Conservation (phyloP, 1,284 basidiomycete species). For the Pisolithus thermaeus region DNA sequence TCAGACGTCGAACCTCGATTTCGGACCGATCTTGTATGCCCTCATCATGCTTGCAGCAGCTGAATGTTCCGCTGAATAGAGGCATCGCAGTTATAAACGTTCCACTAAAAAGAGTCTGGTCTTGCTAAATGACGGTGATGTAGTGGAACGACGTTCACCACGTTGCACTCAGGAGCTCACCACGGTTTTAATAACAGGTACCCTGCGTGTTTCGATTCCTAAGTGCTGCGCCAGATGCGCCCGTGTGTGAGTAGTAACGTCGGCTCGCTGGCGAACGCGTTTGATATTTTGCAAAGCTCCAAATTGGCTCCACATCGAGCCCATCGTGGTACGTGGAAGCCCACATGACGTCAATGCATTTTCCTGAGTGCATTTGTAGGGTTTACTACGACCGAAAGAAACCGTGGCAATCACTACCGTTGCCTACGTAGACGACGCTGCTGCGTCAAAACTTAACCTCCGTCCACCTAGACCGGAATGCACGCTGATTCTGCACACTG, state of each 20-base stretch:
- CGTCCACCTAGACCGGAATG: conserved; percentile 39
- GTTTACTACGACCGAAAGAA: conserved; percentile 56
- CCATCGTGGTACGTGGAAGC: conserved; percentile 40
- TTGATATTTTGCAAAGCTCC: conserved; percentile 40
- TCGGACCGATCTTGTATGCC: conserved; percentile 54
- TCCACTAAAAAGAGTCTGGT: conserved; percentile 20
- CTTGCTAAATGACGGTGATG: conserved; percentile 38
- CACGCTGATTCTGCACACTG: conserved; percentile 63
- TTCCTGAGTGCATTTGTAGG: conserved; percentile 34
- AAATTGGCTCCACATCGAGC: conserved; percentile 54
- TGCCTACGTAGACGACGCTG: conserved; percentile 40
- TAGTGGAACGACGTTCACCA: conserved; percentile 9
- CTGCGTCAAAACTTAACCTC: conserved; percentile 50
- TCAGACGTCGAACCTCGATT: conserved; percentile 42
- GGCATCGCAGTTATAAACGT: conserved; percentile 31
- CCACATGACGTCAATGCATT: background rate
- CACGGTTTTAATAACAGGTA: conserved; percentile 35
- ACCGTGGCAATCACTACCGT: conserved; percentile 41
- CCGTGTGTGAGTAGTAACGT: conserved; percentile 41
- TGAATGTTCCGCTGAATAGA: background rate
- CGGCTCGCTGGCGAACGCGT: background rate
- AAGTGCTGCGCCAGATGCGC: conserved; percentile 36
- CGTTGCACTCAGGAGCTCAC: background rate
- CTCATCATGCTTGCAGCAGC: conserved; percentile 34
- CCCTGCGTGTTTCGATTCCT: conserved; percentile 65